Evolutionary conservation across 108 stramenopile genomes (phyloP).

Genomic region (Skeletonema costatum): DNA sequence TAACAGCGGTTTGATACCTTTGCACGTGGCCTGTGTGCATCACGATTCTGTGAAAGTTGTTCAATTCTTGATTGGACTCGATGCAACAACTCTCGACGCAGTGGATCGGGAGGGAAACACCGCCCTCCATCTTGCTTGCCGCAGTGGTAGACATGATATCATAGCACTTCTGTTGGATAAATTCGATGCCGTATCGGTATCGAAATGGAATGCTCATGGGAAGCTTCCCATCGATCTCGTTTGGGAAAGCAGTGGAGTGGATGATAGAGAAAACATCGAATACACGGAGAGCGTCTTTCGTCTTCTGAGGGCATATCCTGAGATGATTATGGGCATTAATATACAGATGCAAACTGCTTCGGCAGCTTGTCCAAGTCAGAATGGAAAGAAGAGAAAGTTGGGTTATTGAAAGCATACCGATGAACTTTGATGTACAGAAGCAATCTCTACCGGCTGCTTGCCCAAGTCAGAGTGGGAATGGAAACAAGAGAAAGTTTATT

Average conservation of each 20-base stretch:
- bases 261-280: neutral
- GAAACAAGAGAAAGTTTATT: too few species aligned
- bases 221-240: conserved; percentile 6
- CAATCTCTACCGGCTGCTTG: too few species aligned
- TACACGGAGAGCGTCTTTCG: neutral
- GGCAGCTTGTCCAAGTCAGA: too few species aligned
- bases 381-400: too few species aligned
- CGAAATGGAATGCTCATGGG: neutral
- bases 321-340: neutral
- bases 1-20: neutral
- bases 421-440: too few species aligned
- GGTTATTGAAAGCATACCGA: too few species aligned
- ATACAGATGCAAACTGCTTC: too few species aligned
- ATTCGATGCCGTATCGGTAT: too few species aligned
- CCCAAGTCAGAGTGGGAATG: too few species aligned
- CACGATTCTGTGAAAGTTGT: neutral
- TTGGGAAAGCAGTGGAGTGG: neutral
- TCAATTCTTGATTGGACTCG: too few species aligned
- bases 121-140: neutral
- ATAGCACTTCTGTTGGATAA: neutral
- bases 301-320: neutral
- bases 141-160: neutral
- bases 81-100: too few species aligned
- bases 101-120: too few species aligned
- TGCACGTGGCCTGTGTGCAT: neutral